Percentiles rank a stretch among this genome's conserved stretches.
phyloP scores from a whole-genome alignment of 345 rosid genomes.

The Rhodamnia rubescens region DNA sequence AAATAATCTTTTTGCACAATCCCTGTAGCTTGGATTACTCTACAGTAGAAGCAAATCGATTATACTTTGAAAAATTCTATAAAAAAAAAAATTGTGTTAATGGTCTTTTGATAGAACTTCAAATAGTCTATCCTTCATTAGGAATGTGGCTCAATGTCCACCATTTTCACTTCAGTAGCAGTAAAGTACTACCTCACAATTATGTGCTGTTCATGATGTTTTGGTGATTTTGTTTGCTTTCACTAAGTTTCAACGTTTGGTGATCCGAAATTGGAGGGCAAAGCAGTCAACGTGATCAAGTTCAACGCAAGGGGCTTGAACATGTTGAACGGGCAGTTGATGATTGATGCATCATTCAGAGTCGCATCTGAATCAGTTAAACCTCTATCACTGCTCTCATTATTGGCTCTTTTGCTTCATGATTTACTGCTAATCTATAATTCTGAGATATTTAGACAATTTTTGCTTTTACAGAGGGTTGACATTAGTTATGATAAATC shows the following conservation, averaged over 20 bases:
- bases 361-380: conserved; percentile 56
- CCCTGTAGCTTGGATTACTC: neutral
- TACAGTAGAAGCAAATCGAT: neutral
- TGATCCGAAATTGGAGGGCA: conserved; percentile 53
- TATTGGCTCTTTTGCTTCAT: neutral
- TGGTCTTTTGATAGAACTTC: neutral
- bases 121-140: neutral
- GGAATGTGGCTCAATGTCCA: neutral
- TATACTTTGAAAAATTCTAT: neutral
- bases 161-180: neutral
- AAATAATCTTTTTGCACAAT: neutral
- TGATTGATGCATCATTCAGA: conserved; percentile 65
- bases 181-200: neutral
- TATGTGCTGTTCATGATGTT: neutral
- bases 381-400: neutral
- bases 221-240: neutral
- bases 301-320: conserved; percentile 73
- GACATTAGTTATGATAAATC: conserved; percentile 55
- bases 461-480: conserved; percentile 43
- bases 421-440: neutral
- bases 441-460: neutral
- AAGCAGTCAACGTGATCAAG: conserved; percentile 81
- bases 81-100: neutral
- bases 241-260: conserved; percentile 14
- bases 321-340: conserved; percentile 60